Base-by-base conservation (phyloP, 371 early-diverging fungal species). In the Rhizopus sp. region DNA sequence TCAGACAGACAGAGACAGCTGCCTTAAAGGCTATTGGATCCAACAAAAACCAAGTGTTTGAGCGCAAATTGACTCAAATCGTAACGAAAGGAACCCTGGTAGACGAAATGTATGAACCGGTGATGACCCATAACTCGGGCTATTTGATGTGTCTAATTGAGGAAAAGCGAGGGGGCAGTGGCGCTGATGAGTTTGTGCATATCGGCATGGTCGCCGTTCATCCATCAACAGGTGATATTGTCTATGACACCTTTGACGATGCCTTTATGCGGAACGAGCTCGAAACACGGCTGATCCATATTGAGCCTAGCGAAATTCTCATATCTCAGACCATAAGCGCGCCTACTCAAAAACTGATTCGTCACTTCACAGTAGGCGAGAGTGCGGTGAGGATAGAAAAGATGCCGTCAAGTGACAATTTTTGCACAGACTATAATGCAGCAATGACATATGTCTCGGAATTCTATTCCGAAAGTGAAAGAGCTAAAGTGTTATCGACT, bases 1-100 rank as follows among this genome's bases (percentile, higher is more conserved):
- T 94, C 15, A 74, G 87, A n/a, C 95, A 95, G 64, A 80, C 79
- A 37, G 93, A 94, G 59, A 93, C 93, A 0, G 93, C 93, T 0
- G 93, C 93, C 12, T 69, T 93, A 37, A 94, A 94, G 64, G 88
- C 92, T 0, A 81, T 76, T 4, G 86, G 92, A 15, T 80, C 81
- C 51, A 91, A 93, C 69, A 79, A 78, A 42, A 78, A 72, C 29
- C 87, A 84, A 4, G 92, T 93, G 0, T 95, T 95, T 53, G 68
- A 77, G 35, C 80, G 95, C 3, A 70, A 87, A 62, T 73, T 95
- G 30, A 81, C 83, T 35, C 85, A 90, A 38, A 70, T 95, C 8
- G 89, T 86, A 57, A 93, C 94, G 9, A 82, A 83, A 41, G 90
- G 90, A 5, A 95, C 95, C 0, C 79, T 88, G 56, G 75, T 93